These are phyloP conservation scores for Phytophthora ohioensis DNA, from an alignment of 352 stramenopile genomes.

Conservation along the genomic window DNA sequence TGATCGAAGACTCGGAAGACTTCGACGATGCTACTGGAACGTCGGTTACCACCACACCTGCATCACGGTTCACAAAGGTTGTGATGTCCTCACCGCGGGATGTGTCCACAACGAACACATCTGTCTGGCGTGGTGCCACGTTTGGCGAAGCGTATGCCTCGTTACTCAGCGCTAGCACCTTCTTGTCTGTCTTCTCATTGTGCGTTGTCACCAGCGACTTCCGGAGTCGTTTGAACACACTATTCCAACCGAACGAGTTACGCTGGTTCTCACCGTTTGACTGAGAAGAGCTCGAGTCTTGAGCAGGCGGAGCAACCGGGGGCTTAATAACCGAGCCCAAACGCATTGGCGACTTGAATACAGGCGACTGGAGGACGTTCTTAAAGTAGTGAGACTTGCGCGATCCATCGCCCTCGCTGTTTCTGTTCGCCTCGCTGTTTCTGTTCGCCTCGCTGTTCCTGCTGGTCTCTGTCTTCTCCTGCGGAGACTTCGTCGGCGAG, in stretches of 20 bases:
- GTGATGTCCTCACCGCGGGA: slow-evolving; percentile 87
- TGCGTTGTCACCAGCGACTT: slow-evolving; percentile 82
- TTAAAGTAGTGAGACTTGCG: slow-evolving; percentile 89
- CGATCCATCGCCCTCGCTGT: slow-evolving; percentile 43
- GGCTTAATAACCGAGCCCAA: slow-evolving; percentile 81
- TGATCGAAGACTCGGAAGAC: slow-evolving; percentile 46
- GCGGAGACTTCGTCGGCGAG: slow-evolving; percentile 30
- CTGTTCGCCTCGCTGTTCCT: slow-evolving; percentile 29
- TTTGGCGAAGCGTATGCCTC: slow-evolving; percentile 65
- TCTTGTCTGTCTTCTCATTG: slow-evolving; percentile 71
- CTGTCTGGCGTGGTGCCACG: slow-evolving; percentile 59
- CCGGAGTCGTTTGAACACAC: slow-evolving; percentile 79
- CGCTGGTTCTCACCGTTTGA: slow-evolving; percentile 42
- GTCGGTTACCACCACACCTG: slow-evolving; percentile 71
- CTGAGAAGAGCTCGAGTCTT: slow-evolving; percentile 37
- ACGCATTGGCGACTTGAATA: slow-evolving; percentile 84
- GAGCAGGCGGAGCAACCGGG: slow-evolving; percentile 42
- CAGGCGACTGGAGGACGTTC: slow-evolving; percentile 84
- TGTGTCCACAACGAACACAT: slow-evolving; percentile 83
- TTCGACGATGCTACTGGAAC: slow-evolving; percentile 51
- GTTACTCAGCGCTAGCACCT: slow-evolving; percentile 76
- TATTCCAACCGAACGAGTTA: slow-evolving; percentile 83
- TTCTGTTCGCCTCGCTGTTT: slow-evolving; percentile 29
- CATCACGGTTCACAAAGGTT: slow-evolving; percentile 80
- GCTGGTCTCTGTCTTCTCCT: slow-evolving; percentile 35